A percentile compares a stretch with the other conserved stretches of the same genome.
Conservation (phyloP, 306 rosid species). For the Mimosa bimucronata region DNA sequence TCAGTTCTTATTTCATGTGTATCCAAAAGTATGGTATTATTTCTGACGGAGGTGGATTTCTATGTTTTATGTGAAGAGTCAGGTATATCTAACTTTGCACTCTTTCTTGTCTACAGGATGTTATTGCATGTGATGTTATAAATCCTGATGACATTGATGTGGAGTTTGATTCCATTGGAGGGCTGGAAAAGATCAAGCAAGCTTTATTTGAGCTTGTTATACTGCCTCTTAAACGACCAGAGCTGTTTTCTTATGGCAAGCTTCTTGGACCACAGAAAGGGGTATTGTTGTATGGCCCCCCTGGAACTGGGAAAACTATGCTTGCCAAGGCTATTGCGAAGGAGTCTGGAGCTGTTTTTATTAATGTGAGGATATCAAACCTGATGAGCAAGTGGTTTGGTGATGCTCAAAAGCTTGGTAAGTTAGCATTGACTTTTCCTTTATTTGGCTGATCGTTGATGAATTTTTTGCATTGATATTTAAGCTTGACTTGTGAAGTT, state of each 20-base stretch:
- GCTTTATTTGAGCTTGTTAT: slow-evolving; percentile 89
- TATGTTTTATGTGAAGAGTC: slow-evolving; percentile 11
- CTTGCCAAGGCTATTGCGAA: slow-evolving; percentile 98
- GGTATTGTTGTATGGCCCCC: slow-evolving; percentile 91
- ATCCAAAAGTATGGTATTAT: neutral
- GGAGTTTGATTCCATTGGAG: slow-evolving; percentile 89
- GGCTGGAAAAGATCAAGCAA: slow-evolving; percentile 77
- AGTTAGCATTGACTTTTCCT: slow-evolving; percentile 33
- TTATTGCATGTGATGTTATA: slow-evolving; percentile 93
- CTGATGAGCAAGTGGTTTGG: slow-evolving; percentile 99
- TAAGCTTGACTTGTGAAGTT: slow-evolving; percentile 18
- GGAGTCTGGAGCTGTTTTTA: slow-evolving; percentile 96
- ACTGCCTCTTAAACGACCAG: slow-evolving; percentile 84
- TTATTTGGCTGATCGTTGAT: neutral
- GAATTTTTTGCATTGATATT: neutral
- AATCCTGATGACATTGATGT: slow-evolving; percentile 93
- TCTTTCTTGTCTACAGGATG: slow-evolving; percentile 67
- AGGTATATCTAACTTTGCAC: slow-evolving; percentile 2
- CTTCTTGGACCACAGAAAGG: slow-evolving; percentile 98
- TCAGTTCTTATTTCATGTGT: neutral
- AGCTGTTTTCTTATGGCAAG: slow-evolving; percentile 79
- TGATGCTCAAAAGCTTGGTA: slow-evolving; percentile 98
- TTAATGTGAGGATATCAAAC: slow-evolving; percentile 88
- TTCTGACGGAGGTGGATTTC: neutral
- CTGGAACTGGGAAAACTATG: slow-evolving; percentile 99